These are phyloP conservation scores for Talaromyces sp. DNA, from an alignment of 2,329 filamentous ascomycete species.

Conservation along the genomic window DNA sequence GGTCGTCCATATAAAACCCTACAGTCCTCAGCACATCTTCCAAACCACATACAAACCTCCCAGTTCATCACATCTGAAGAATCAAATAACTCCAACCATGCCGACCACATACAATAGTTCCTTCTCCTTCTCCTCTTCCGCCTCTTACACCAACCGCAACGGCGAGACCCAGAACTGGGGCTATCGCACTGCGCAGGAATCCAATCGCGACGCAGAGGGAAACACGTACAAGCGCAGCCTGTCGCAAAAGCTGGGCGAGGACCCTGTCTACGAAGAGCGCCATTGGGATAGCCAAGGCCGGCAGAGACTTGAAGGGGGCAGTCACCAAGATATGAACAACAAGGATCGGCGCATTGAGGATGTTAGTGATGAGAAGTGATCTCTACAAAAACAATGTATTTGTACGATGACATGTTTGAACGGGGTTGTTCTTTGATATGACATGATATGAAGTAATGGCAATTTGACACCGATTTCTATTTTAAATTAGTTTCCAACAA, in stretches of 20 bases:
- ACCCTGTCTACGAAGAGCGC: conserved; percentile 8
- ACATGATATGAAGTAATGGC: not conserved
- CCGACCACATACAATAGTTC: conserved; percentile 8
- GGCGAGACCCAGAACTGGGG: conserved; percentile 9
- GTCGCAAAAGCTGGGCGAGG: conserved; percentile 7
- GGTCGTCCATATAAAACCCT: not conserved
- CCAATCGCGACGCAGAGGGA: conserved; percentile 6
- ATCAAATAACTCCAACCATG: not conserved
- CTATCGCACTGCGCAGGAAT: conserved; percentile 5
- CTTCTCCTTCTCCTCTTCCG: not conserved
- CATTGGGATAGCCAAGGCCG: conserved; percentile 8
- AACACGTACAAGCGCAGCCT: conserved; percentile 2
- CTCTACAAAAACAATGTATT: not conserved
- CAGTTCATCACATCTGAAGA: not conserved
- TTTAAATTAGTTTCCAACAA: too few relatives aligned
- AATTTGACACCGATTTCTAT: not conserved
- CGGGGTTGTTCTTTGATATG: not conserved
- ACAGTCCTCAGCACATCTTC: not conserved
- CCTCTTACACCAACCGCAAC: not conserved
- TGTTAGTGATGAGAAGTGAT: conserved; percentile 3
- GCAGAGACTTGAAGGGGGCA: not conserved
- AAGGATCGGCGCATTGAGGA: conserved; percentile 7
- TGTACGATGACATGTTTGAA: not conserved
- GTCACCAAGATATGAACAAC: not conserved
- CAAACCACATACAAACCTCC: not conserved